Evolutionary conservation across 73 alveolate species (phyloP).

Genomic region (Symbiodinium pilosum): DNA sequence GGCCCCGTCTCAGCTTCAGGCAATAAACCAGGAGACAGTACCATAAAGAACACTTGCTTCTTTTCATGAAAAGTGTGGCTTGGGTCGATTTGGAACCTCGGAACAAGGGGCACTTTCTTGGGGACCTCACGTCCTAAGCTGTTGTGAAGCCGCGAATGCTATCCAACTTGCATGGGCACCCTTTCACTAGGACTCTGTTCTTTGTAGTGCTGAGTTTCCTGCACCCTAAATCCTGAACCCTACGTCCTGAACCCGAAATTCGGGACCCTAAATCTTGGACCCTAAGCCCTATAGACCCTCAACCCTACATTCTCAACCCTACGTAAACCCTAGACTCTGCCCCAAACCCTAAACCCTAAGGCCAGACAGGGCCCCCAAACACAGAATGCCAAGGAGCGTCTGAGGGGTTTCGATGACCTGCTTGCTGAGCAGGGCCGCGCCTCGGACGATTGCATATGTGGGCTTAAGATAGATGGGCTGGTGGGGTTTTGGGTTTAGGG

Average conservation of each 20-base stretch:
- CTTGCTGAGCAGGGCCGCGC: background rate
- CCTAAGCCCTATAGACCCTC: background rate
- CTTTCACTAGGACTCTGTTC: background rate
- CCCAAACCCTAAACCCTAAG: background rate
- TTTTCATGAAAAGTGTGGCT: too few species aligned
- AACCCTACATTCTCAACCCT: background rate
- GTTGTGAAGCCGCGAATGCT: too few species aligned
- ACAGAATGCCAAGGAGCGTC: background rate
- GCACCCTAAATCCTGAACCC: background rate
- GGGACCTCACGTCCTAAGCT: too few species aligned
- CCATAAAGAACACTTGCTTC: too few species aligned
- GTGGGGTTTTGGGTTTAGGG: background rate
- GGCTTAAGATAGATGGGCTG: background rate
- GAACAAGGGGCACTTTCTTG: too few species aligned
- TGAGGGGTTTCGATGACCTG: background rate
- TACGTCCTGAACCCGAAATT: background rate
- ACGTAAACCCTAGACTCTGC: background rate
- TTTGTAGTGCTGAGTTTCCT: background rate
- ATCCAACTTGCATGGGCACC: background rate
- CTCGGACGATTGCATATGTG: background rate
- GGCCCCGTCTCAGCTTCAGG: too few species aligned
- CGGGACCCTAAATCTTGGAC: background rate
- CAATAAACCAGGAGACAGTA: too few species aligned
- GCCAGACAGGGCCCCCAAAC: background rate
- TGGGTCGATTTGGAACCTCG: too few species aligned